Evolutionary conservation across 768 basidiomycete genomes (phyloP).

Genomic region (Hortiboletus flavorubellus): DNA sequence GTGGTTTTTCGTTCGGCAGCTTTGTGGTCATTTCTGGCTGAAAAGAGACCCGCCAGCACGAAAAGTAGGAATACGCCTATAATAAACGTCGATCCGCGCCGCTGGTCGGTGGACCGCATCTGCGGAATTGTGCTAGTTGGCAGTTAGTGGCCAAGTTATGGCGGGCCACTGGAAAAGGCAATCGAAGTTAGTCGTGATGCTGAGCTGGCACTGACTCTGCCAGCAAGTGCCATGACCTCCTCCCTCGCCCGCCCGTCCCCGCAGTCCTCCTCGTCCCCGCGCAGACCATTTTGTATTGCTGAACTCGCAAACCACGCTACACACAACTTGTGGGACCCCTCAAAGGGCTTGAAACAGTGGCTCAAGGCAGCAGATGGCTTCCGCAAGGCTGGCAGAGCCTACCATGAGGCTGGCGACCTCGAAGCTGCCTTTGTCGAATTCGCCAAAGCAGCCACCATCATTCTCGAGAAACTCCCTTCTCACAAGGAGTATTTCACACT

Average conservation of each 20-base stretch:
- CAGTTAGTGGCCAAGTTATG: neutral
- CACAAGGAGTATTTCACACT: constrained; percentile 63
- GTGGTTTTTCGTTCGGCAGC: neutral
- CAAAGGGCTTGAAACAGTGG: constrained; percentile 60
- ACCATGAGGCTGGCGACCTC: constrained; percentile 49
- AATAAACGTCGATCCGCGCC: constrained; percentile 41
- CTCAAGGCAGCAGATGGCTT: constrained; percentile 63
- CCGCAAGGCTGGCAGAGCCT: constrained; percentile 51
- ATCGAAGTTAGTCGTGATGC: constrained; percentile 3
- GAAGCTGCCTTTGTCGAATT: constrained; percentile 71
- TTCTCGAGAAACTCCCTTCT: constrained; percentile 72
- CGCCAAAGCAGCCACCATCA: constrained; percentile 72
- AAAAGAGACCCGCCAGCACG: constrained; percentile 47
- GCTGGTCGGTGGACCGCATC: constrained; percentile 18
- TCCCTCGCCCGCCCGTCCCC: constrained; percentile 17
- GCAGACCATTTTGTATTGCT: constrained; percentile 57
- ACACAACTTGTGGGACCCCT: constrained; percentile 53
- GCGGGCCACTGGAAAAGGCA: constrained; percentile 20
- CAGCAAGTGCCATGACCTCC: constrained; percentile 20
- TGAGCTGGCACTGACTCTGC: constrained; percentile 16
- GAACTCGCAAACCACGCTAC: constrained; percentile 65
- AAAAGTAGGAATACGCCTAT: constrained; percentile 43
- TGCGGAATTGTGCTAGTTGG: neutral
- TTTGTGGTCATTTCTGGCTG: constrained; percentile 31
- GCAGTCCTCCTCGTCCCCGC: constrained; percentile 14